Percentiles rank a stretch among this genome's conserved stretches.
phyloP scores from a whole-genome alignment of 2,329 filamentous ascomycete genomes.

The Neophaeococcomyces mojaviensis region DNA sequence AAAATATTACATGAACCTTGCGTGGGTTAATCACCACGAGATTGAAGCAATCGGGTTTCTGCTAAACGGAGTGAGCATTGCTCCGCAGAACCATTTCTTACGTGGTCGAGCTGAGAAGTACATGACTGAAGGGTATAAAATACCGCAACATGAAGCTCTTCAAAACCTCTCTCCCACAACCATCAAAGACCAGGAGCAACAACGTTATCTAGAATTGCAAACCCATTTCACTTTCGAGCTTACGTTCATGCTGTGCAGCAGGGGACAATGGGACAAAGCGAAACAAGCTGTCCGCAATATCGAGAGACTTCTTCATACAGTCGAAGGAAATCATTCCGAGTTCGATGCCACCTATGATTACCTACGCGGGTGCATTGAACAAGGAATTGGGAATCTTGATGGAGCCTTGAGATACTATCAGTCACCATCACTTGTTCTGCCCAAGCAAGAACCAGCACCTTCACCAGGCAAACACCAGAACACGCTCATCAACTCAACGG shows the following conservation, averaged over 20 bases:
- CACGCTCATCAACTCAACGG: constrained; percentile 31
- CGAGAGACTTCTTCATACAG: constrained; percentile 38
- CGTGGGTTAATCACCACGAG: constrained; percentile 54
- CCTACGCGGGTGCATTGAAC: constrained; percentile 65
- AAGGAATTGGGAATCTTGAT: constrained; percentile 67
- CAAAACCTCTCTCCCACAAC: constrained; percentile 14
- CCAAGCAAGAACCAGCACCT: constrained; percentile 1
- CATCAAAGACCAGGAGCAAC: constrained; percentile 18
- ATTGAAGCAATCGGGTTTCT: constrained; percentile 54
- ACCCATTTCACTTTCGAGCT: constrained; percentile 66
- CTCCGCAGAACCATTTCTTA: constrained; percentile 49
- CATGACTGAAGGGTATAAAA: constrained; percentile 50
- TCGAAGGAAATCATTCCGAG: constrained; percentile 33
- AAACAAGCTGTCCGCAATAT: constrained; percentile 51
- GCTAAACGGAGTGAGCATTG: constrained; percentile 49
- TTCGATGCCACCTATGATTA: constrained; percentile 58
- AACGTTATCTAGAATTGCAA: constrained; percentile 58
- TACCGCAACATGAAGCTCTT: constrained; percentile 35
- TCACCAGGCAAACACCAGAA: constrained; percentile 9
- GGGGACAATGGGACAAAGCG: constrained; percentile 62
- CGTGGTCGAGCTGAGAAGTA: constrained; percentile 49
- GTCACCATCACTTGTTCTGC: not conserved
- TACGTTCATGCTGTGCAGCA: constrained; percentile 61
- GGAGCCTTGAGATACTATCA: constrained; percentile 61
- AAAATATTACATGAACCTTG: constrained; percentile 45